These are phyloP conservation scores for Kalmanozyma brasiliensis DNA, from an alignment of 1,284 basidiomycete genomes.

Conservation along the genomic window DNA sequence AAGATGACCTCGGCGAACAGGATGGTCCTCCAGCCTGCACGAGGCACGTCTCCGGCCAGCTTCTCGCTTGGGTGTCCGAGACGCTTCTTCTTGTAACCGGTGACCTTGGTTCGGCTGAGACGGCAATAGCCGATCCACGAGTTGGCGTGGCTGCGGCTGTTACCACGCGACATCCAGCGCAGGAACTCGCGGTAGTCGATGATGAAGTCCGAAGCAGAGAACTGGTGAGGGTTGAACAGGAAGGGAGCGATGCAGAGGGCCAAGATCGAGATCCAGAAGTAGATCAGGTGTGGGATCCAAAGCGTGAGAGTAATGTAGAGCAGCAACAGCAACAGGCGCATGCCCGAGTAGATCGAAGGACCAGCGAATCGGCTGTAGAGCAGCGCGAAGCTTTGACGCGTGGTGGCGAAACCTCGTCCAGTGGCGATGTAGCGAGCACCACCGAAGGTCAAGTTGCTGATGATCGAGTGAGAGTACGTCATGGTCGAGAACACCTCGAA, in stretches of 20 bases:
- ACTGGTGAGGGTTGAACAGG: slow-evolving; percentile 68
- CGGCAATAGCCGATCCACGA: slow-evolving; percentile 69
- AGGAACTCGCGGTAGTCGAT: slow-evolving; percentile 68
- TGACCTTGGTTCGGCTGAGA: slow-evolving; percentile 67
- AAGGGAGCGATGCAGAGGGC: slow-evolving; percentile 67
- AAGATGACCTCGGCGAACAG: slow-evolving; percentile 64
- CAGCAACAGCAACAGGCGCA: slow-evolving; percentile 63
- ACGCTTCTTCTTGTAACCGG: slow-evolving; percentile 68
- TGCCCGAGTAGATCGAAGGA: slow-evolving; percentile 67
- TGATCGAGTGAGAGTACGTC: slow-evolving; percentile 68
- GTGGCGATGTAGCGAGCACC: slow-evolving; percentile 68
- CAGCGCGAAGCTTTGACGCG: slow-evolving; percentile 65
- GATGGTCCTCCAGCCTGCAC: slow-evolving; percentile 67
- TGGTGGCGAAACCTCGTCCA: slow-evolving; percentile 67
- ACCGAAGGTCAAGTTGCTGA: slow-evolving; percentile 67
- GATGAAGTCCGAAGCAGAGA: slow-evolving; percentile 66
- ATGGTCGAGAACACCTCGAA: slow-evolving; percentile 68
- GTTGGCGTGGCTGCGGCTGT: slow-evolving; percentile 67
- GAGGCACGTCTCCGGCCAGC: slow-evolving; percentile 65
- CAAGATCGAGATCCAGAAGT: slow-evolving; percentile 67
- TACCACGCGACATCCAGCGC: slow-evolving; percentile 68
- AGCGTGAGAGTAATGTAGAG: slow-evolving; percentile 67
- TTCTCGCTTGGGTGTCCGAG: slow-evolving; percentile 68
- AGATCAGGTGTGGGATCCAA: slow-evolving; percentile 68
- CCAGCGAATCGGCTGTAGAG: slow-evolving; percentile 67